These are phyloP conservation scores for Fraxinus paxiana DNA, from an alignment of 305 asterid species.

Conservation along the genomic window DNA sequence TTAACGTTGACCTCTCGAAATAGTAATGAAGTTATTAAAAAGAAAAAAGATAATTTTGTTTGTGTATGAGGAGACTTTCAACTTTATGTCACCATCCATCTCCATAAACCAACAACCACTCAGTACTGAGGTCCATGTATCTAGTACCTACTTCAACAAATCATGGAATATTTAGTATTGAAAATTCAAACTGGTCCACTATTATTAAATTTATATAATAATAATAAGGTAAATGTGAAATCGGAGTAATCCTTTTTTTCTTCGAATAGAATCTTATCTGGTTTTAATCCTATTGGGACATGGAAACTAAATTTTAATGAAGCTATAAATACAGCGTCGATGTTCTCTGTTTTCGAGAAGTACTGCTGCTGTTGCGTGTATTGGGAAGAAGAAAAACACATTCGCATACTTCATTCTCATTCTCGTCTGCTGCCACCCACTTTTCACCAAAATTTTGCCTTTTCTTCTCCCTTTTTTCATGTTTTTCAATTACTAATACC, in stretches of 20 bases:
- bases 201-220: neutral
- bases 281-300: neutral
- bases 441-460: constrained; percentile 9
- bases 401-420: neutral
- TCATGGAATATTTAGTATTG: neutral
- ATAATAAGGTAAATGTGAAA: neutral
- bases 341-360: neutral
- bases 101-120: neutral
- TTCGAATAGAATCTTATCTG: neutral
- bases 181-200: neutral
- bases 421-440: constrained; percentile 17
- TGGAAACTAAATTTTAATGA: neutral
- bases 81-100: neutral
- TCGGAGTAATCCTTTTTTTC: too few species aligned
- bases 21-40: neutral
- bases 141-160: neutral
- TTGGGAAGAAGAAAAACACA: neutral
- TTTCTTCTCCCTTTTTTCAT: neutral
- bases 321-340: neutral
- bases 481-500: neutral
- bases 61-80: neutral
- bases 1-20: neutral
- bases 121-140: neutral
- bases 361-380: neutral
- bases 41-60: neutral